Percentiles rank a stretch among this genome's conserved stretches.
Evolutionary conservation across 73 alveolate genomes (phyloP).

Genomic region (Urostyla sp.): DNA sequence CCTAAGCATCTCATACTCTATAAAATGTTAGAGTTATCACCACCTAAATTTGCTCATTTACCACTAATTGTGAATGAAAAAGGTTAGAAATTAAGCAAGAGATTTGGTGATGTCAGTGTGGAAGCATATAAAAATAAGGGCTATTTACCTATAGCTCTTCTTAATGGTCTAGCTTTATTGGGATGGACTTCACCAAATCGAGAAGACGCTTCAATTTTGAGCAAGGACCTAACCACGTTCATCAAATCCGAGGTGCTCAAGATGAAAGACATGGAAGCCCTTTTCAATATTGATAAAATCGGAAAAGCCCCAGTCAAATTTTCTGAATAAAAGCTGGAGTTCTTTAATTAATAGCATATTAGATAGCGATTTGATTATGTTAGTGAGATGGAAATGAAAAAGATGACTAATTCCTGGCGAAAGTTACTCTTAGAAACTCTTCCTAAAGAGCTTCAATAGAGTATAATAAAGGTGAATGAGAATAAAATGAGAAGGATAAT

Average conservation of each 20-base stretch:
- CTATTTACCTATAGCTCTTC: slow-evolving; percentile 71
- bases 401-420: slow-evolving; percentile 26
- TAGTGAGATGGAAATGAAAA: slow-evolving; percentile 35
- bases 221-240: background rate
- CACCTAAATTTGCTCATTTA: slow-evolving; percentile 75
- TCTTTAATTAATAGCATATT: slow-evolving; percentile 59
- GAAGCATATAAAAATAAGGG: slow-evolving; percentile 62
- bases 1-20: slow-evolving; percentile 75
- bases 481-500: slow-evolving; percentile 42
- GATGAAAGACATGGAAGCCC: slow-evolving; percentile 48
- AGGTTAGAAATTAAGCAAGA: slow-evolving; percentile 68
- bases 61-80: slow-evolving; percentile 60
- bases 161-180: slow-evolving; percentile 67
- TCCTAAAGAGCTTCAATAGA: slow-evolving; percentile 42
- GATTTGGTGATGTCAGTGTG: slow-evolving; percentile 71
- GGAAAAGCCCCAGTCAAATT: slow-evolving; percentile 67
- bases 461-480: slow-evolving; percentile 7
- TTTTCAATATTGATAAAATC: slow-evolving; percentile 67
- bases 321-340: slow-evolving; percentile 53
- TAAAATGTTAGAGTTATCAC: slow-evolving; percentile 50
- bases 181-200: slow-evolving; percentile 80
- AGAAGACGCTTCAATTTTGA: slow-evolving; percentile 57
- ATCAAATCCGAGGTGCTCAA: slow-evolving; percentile 46
- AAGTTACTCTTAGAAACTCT: slow-evolving; percentile 13
- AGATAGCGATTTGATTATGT: slow-evolving; percentile 38